phyloP scores from a whole-genome alignment of 1,284 basidiomycete genomes.

The Cronartium quercuum region DNA sequence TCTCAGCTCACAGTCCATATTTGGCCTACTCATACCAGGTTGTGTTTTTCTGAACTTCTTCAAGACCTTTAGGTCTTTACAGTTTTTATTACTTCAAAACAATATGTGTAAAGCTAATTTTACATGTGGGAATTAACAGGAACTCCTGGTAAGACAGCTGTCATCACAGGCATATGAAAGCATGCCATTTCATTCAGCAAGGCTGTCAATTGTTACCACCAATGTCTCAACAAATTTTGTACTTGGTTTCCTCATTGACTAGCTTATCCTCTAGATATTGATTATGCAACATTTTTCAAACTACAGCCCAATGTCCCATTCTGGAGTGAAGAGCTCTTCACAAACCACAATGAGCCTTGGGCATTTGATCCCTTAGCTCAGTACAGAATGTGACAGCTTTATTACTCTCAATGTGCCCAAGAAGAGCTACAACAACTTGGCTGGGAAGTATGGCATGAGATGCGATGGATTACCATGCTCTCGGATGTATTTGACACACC shows the following conservation, averaged over 20 bases:
- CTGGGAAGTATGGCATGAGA: not conserved
- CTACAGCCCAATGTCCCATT: not conserved
- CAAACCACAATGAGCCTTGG: slow-evolving; percentile 15
- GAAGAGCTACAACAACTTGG: not conserved
- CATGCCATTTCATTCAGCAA: not conserved
- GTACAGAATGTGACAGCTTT: slow-evolving; percentile 3
- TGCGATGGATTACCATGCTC: not conserved
- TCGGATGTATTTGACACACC: no score
- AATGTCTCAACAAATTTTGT: not conserved
- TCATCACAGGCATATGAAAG: not conserved
- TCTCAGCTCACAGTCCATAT: no score
- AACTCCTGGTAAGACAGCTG: not conserved
- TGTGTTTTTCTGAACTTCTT: no score
- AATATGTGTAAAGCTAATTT: not conserved
- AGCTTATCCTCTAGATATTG: not conserved
- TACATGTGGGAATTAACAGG: not conserved
- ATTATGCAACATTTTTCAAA: not conserved
- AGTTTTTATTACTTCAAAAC: not conserved
- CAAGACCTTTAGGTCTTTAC: no score
- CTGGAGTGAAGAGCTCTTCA: slow-evolving; percentile 11
- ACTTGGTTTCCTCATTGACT: not conserved
- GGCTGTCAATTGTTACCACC: not conserved
- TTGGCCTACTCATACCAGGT: no score
- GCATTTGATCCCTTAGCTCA: slow-evolving; percentile 6
- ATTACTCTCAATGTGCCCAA: not conserved